A percentile compares a stretch with the other conserved stretches of the same genome.
Evolutionary conservation across 768 basidiomycete genomes (phyloP).

Genomic region (Macrolepiota fuliginosa): DNA sequence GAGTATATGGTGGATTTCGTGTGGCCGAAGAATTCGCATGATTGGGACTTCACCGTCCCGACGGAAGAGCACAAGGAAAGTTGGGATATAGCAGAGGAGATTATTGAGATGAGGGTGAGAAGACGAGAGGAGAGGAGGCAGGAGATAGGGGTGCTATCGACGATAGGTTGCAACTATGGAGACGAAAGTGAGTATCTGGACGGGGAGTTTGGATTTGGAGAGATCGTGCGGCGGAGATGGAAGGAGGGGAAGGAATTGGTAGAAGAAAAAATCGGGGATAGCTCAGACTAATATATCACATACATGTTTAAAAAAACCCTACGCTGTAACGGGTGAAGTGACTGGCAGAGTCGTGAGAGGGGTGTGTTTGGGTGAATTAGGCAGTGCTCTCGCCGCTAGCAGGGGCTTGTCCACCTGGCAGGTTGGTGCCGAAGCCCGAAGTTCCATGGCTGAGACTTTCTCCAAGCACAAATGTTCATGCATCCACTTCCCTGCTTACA

Average conservation of each 20-base stretch:
- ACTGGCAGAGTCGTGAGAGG: too few species aligned
- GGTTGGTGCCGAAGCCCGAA: too few species aligned
- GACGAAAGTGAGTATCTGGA: background rate
- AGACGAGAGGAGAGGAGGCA: background rate
- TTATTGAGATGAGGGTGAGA: conserved; percentile 4
- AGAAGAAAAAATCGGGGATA: too few species aligned
- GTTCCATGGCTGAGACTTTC: too few species aligned
- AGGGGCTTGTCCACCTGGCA: too few species aligned
- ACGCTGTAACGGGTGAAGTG: too few species aligned
- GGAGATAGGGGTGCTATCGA: background rate
- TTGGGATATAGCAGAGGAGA: conserved; percentile 10
- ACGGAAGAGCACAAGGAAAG: background rate
- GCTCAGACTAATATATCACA: background rate
- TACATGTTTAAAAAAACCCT: too few species aligned
- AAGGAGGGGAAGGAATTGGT: background rate
- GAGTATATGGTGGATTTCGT: conserved; percentile 5
- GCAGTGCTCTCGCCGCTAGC: too few species aligned
- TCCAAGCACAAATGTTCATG: too few species aligned
- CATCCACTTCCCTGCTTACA: too few species aligned
- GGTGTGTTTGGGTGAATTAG: too few species aligned
- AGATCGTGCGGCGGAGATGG: background rate
- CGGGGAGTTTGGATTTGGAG: conserved; percentile 4
- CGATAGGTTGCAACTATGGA: background rate
- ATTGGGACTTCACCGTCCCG: conserved; percentile 10
- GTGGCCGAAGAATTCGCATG: conserved; percentile 6